A percentile compares a stretch with the other conserved stretches of the same genome.
Evolutionary conservation across 2,329 filamentous ascomycete genomes (phyloP).

Genomic region (Incumbomyces lentus): DNA sequence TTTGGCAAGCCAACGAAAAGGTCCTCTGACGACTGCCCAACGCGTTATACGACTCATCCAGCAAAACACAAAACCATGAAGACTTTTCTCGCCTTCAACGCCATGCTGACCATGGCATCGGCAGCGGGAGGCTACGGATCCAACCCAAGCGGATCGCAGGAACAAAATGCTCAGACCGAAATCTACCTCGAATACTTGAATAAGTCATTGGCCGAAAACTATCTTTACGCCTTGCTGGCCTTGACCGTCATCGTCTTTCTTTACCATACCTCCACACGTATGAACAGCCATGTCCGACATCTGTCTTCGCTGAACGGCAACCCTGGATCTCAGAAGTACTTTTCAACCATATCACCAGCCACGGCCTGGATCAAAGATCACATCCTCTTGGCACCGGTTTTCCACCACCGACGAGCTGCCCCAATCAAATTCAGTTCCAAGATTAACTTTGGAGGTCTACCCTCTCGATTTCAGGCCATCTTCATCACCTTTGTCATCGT

Average conservation of each 20-base stretch:
- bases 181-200: constrained; percentile 32
- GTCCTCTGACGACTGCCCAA: neutral
- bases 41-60: neutral
- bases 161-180: constrained; percentile 18
- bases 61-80: constrained; percentile 1
- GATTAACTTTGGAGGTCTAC: constrained; percentile 36
- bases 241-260: constrained; percentile 53
- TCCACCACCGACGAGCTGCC: constrained; percentile 34
- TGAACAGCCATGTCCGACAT: constrained; percentile 59
- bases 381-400: constrained; percentile 42
- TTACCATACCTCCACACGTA: constrained; percentile 54
- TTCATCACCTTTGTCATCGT: constrained; percentile 31
- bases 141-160: neutral
- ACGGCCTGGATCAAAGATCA: constrained; percentile 62
- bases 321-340: constrained; percentile 59
- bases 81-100: neutral
- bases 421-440: constrained; percentile 35
- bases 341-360: constrained; percentile 45
- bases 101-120: neutral
- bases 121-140: constrained; percentile 5
- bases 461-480: constrained; percentile 36
- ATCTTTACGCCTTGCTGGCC: constrained; percentile 53
- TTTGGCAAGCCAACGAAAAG: neutral
- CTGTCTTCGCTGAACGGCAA: constrained; percentile 69
- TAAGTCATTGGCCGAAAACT: constrained; percentile 48